Evolutionary conservation across 2,329 filamentous ascomycete genomes (phyloP).

Genomic region (Botrytis aclada): DNA sequence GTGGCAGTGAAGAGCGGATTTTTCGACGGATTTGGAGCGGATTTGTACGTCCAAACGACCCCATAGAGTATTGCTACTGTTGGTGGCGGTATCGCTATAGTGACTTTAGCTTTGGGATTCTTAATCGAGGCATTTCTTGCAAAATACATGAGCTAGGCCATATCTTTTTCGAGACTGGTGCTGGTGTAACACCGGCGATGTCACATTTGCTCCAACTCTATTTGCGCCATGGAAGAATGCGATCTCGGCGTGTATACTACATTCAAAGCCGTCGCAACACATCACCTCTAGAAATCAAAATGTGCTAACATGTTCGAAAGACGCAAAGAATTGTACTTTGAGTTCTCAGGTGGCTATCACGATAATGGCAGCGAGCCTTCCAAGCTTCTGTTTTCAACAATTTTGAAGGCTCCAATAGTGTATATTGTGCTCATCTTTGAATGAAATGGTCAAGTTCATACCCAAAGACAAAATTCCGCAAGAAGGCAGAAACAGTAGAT

Average conservation of each 20-base stretch:
- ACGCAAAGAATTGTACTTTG: slow-evolving; percentile 26
- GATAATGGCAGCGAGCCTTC: neutral
- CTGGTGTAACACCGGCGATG: too few relatives aligned
- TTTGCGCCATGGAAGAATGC: slow-evolving; percentile 18
- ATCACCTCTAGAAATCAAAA: neutral
- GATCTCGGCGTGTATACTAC: neutral
- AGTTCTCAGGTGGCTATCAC: slow-evolving; percentile 11
- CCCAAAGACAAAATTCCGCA: neutral
- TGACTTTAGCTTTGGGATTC: slow-evolving; percentile 24
- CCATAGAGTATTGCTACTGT: neutral
- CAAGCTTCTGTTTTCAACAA: neutral
- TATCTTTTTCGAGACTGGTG: slow-evolving; percentile 25
- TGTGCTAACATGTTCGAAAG: neutral
- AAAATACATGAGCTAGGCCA: slow-evolving; percentile 26
- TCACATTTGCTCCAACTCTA: slow-evolving; percentile 23
- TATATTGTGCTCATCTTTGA: neutral
- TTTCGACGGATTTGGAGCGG: too few relatives aligned
- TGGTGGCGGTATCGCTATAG: slow-evolving; percentile 24
- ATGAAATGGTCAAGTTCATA: neutral
- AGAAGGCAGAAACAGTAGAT: neutral
- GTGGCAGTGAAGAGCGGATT: too few relatives aligned
- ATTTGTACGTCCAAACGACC: too few relatives aligned
- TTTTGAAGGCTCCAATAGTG: neutral
- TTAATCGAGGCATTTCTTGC: slow-evolving; percentile 17
- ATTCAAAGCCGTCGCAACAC: neutral